Percentiles rank a stretch among this genome's conserved stretches.
Conservation (phyloP, 805 yeast genomes). For the Yarrowia sp. region DNA sequence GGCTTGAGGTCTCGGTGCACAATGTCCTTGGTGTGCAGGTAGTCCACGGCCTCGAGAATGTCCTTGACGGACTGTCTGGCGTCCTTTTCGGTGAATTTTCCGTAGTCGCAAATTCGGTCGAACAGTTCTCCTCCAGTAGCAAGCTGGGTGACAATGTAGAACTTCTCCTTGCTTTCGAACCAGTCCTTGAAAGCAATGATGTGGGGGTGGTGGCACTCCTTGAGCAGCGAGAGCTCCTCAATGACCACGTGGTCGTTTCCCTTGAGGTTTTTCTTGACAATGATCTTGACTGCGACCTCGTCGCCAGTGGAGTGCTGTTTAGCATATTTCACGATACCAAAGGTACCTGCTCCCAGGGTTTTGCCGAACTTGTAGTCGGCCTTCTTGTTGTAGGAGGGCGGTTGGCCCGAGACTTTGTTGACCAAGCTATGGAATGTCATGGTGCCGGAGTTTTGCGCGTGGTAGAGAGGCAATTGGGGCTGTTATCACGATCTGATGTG, state of each 20-base stretch:
- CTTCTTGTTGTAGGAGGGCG: conserved; percentile 70
- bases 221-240: conserved; percentile 77
- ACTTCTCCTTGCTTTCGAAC: conserved; percentile 92
- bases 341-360: conserved; percentile 93
- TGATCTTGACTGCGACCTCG: conserved; percentile 88
- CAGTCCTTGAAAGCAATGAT: conserved; percentile 90
- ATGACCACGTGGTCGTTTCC: conserved; percentile 78
- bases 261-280: conserved; percentile 80
- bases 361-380: conserved; percentile 75
- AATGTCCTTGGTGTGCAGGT: conserved; percentile 75
- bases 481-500: conserved; percentile 17
- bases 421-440: conserved; percentile 47
- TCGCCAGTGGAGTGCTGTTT: conserved; percentile 59
- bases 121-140: conserved; percentile 97
- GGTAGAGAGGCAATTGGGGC: conserved; percentile 1
- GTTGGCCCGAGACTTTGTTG: conserved; percentile 73
- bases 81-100: conserved; percentile 86
- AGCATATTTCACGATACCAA: conserved; percentile 90
- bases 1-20: conserved; percentile 96
- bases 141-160: conserved; percentile 89
- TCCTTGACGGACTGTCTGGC: conserved; percentile 80
- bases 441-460: background rate
- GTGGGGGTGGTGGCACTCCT: conserved; percentile 76
- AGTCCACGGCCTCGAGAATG: conserved; percentile 76
- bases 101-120: conserved; percentile 80